Percentiles rank a stretch among this genome's conserved stretches.
phyloP scores from a whole-genome alignment of 2,329 filamentous ascomycete species.

The Colletotrichum liriopes region DNA sequence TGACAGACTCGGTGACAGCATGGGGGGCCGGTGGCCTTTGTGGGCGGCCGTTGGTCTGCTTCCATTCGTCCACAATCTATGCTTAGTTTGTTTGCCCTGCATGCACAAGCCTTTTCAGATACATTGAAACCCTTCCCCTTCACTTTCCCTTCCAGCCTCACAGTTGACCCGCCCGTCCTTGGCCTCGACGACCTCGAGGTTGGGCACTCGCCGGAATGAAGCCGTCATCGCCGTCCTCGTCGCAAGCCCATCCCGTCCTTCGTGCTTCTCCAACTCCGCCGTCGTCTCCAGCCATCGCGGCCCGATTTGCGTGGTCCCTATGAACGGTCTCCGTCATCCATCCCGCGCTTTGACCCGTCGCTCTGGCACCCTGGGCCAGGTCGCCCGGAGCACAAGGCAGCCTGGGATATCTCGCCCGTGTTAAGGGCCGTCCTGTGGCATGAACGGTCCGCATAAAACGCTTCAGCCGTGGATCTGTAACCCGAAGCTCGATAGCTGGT shows the following conservation, averaged over 20 bases:
- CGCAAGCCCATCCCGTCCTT: background rate
- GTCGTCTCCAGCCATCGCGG: background rate
- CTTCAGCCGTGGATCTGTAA: slow-evolving; percentile 24
- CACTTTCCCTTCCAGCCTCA: background rate
- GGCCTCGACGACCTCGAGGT: background rate
- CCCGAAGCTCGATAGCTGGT: background rate
- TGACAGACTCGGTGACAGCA: slow-evolving; percentile 16
- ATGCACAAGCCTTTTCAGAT: background rate
- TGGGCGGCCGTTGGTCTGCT: background rate
- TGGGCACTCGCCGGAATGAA: background rate
- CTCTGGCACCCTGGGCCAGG: slow-evolving; percentile 11
- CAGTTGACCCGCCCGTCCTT: background rate
- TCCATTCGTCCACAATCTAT: background rate
- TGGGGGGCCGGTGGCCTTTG: background rate
- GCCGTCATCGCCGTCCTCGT: background rate
- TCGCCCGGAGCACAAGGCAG: slow-evolving; percentile 23
- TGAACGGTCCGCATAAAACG: slow-evolving; percentile 26
- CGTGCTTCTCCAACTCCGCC: background rate
- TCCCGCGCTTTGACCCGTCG: slow-evolving; percentile 29
- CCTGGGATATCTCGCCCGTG: slow-evolving; percentile 17
- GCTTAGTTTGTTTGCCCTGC: background rate
- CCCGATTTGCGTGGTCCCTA: background rate
- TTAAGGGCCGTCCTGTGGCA: background rate
- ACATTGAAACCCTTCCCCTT: background rate
- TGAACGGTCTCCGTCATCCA: background rate